Evolutionary conservation across 305 asterid species (phyloP).

Genomic region (Solanum hybrid): DNA sequence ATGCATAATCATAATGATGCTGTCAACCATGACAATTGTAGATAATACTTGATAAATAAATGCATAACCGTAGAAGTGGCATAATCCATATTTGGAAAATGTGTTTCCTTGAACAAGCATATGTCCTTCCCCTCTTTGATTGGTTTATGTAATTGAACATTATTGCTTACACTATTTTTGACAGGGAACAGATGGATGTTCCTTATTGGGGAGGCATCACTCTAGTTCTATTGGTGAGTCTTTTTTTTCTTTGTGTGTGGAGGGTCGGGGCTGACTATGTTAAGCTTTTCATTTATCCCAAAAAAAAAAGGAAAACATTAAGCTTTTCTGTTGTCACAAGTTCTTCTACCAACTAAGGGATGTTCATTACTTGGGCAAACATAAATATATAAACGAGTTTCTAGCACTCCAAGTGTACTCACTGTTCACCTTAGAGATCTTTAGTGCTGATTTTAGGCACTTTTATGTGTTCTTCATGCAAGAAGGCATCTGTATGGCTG

Average conservation of each 20-base stretch:
- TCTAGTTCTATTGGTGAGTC: background rate
- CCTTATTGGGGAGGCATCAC: background rate
- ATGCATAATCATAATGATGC: background rate
- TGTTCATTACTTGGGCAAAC: background rate
- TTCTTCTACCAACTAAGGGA: background rate
- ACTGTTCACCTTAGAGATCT: background rate
- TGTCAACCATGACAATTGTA: background rate
- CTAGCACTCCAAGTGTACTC: background rate
- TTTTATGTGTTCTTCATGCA: background rate
- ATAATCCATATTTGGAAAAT: background rate
- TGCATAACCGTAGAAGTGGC: background rate
- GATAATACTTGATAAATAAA: background rate
- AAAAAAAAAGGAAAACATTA: background rate
- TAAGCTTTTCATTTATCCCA: background rate
- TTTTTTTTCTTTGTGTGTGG: background rate
- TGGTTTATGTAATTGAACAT: background rate
- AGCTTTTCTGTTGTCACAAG: background rate
- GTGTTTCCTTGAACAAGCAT: background rate
- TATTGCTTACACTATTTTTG: background rate
- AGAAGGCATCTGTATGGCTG: background rate
- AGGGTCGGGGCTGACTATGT: background rate
- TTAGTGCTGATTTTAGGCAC: background rate
- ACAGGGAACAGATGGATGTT: background rate
- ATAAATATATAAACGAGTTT: background rate
- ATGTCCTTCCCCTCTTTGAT: background rate